Percentiles rank a stretch among this genome's conserved stretches.
Evolutionary conservation across 768 basidiomycete species (phyloP).

Genomic region (Pleurotus sapidus): DNA sequence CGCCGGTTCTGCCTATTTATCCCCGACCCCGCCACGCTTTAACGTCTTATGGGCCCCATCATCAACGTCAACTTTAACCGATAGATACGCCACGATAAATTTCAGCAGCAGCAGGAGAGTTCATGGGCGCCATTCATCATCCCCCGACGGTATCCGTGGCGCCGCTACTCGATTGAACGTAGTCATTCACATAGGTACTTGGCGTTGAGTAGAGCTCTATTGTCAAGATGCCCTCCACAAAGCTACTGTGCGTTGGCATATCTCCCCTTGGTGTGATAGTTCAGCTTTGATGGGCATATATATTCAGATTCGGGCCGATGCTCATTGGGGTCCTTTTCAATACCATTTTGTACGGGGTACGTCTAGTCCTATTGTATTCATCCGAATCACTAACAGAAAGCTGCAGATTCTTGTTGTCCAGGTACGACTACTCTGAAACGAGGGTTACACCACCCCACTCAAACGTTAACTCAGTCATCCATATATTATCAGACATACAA

Average conservation of each 20-base stretch:
- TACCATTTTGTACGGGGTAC: conserved; percentile 14
- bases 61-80: too few species aligned
- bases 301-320: conserved; percentile 11
- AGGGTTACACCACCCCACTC: too few species aligned
- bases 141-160: too few species aligned
- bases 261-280: too few species aligned
- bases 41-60: too few species aligned
- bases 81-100: too few species aligned
- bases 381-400: conserved; percentile 20
- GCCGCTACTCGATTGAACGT: too few species aligned
- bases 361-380: not conserved
- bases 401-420: not conserved
- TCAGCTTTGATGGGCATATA: not conserved
- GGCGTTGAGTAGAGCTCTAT: not conserved
- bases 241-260: not conserved
- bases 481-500: conserved; percentile 34
- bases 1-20: too few species aligned
- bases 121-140: too few species aligned
- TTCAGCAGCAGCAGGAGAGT: too few species aligned
- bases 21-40: too few species aligned
- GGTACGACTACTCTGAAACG: not conserved
- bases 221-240: not conserved
- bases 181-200: too few species aligned
- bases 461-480: conserved; percentile 19
- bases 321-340: conserved; percentile 19